Evolutionary conservation across 176 grass and related monocot species (phyloP).

Genomic region (Stipa capillata): DNA sequence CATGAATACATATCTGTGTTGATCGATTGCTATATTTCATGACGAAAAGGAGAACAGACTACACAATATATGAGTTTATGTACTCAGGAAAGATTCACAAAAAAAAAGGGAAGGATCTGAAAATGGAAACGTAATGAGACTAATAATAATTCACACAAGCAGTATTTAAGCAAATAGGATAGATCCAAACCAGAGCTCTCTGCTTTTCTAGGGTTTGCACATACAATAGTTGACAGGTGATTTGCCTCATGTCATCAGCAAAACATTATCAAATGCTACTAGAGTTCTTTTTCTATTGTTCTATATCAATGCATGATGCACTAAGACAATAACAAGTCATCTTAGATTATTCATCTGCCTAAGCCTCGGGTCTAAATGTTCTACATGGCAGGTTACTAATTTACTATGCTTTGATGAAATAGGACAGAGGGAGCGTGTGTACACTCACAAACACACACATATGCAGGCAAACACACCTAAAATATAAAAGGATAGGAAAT

Average conservation of each 20-base stretch:
- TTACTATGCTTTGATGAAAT: neutral
- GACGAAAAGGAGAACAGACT: neutral
- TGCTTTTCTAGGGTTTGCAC: neutral
- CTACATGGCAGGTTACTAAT: neutral
- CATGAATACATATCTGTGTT: neutral
- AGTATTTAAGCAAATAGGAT: neutral
- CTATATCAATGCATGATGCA: neutral
- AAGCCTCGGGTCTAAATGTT: slow-evolving; percentile 4
- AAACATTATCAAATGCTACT: neutral
- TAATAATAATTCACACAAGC: neutral
- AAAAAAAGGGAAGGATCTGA: neutral
- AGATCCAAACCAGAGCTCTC: neutral
- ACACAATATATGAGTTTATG: neutral
- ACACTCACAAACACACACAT: neutral
- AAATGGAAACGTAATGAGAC: neutral
- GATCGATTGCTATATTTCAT: neutral
- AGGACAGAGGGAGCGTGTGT: neutral
- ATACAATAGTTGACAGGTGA: neutral
- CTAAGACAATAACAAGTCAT: neutral
- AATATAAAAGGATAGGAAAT: neutral
- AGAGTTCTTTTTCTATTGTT: neutral
- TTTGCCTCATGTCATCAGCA: neutral
- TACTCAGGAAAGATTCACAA: neutral
- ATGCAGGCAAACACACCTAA: neutral
- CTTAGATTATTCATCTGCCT: neutral